Evolutionary conservation across 345 rosid genomes (phyloP).

Genomic region (Hirschfeldia incana): DNA sequence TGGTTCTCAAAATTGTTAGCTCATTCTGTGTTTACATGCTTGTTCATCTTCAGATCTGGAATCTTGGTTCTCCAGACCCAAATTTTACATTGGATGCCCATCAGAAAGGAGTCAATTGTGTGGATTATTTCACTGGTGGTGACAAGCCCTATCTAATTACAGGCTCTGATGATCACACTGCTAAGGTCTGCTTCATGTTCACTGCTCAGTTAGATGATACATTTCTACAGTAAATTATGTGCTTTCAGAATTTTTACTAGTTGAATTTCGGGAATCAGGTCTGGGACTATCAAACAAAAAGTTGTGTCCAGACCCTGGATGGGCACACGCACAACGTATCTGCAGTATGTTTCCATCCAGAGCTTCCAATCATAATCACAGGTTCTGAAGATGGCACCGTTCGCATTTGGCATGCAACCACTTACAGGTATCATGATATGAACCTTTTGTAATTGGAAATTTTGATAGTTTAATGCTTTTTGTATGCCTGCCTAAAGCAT

Average conservation of each 20-base stretch:
- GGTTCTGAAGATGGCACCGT: slow-evolving; percentile 88
- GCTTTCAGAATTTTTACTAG: slow-evolving; percentile 27
- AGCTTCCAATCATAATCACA: slow-evolving; percentile 76
- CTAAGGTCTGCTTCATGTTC: slow-evolving; percentile 56
- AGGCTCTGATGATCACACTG: slow-evolving; percentile 95
- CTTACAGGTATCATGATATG: slow-evolving; percentile 55
- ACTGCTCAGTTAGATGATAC: slow-evolving; percentile 10
- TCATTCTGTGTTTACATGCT: slow-evolving; percentile 21
- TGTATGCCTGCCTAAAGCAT: slow-evolving; percentile 1
- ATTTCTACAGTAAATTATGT: neutral
- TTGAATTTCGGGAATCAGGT: slow-evolving; percentile 48
- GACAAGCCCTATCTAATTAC: slow-evolving; percentile 91
- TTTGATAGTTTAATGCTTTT: neutral
- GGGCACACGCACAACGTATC: slow-evolving; percentile 77
- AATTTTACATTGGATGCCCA: slow-evolving; percentile 94
- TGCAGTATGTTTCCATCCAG: slow-evolving; percentile 83
- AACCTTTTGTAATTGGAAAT: slow-evolving; percentile 1
- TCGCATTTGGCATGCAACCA: slow-evolving; percentile 78
- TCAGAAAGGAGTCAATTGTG: slow-evolving; percentile 91
- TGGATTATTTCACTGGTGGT: slow-evolving; percentile 93
- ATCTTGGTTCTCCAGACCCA: slow-evolving; percentile 94
- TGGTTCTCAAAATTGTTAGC: slow-evolving; percentile 14
- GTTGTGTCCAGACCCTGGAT: slow-evolving; percentile 73
- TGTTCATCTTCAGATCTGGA: slow-evolving; percentile 68
- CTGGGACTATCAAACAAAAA: slow-evolving; percentile 88